A percentile compares a stretch with the other conserved stretches of the same genome.
phyloP scores from a whole-genome alignment of 2,329 filamentous ascomycete genomes.

The Biscogniauxia marginata region DNA sequence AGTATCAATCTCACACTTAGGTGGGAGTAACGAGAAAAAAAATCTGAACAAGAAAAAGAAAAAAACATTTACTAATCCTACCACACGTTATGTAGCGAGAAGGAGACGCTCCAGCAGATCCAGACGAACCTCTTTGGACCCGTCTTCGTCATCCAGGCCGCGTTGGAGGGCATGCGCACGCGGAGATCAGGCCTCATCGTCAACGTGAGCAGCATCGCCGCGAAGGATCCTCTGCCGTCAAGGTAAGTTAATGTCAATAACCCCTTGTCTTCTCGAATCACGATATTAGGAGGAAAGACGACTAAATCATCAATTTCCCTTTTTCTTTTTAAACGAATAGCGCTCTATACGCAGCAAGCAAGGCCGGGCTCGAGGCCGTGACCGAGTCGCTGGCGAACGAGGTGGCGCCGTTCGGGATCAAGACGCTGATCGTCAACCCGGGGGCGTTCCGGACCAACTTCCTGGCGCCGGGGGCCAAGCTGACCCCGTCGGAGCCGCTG shows the following conservation, averaged over 20 bases:
- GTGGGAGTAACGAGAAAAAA: neutral
- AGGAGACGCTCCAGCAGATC: slow-evolving; percentile 25
- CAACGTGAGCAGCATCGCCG: slow-evolving; percentile 29
- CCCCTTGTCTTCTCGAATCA: neutral
- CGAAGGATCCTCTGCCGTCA: slow-evolving; percentile 21
- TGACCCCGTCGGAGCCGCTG: slow-evolving; percentile 10
- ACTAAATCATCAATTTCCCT: neutral
- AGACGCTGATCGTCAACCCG: slow-evolving; percentile 41
- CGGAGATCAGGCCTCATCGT: slow-evolving; percentile 28
- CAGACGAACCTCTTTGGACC: slow-evolving; percentile 33
- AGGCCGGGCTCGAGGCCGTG: slow-evolving; percentile 41
- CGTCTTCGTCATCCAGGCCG: slow-evolving; percentile 29
- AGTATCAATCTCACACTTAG: no score
- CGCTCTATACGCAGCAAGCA: slow-evolving; percentile 31
- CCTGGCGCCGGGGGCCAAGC: slow-evolving; percentile 27
- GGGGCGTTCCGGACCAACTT: slow-evolving; percentile 44
- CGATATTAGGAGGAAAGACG: no score
- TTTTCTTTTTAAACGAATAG: no score
- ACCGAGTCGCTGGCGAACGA: slow-evolving; percentile 38
- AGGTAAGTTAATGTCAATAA: slow-evolving; percentile 7
- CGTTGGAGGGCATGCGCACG: slow-evolving; percentile 27
- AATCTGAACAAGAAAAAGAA: neutral
- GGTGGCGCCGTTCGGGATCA: slow-evolving; percentile 35
- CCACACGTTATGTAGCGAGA: slow-evolving; percentile 16
- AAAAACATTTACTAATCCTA: neutral